Percentiles rank a stretch among this genome's conserved stretches.
Conservation (phyloP, 345 rosid genomes). For the Sisymbrium altissimum region DNA sequence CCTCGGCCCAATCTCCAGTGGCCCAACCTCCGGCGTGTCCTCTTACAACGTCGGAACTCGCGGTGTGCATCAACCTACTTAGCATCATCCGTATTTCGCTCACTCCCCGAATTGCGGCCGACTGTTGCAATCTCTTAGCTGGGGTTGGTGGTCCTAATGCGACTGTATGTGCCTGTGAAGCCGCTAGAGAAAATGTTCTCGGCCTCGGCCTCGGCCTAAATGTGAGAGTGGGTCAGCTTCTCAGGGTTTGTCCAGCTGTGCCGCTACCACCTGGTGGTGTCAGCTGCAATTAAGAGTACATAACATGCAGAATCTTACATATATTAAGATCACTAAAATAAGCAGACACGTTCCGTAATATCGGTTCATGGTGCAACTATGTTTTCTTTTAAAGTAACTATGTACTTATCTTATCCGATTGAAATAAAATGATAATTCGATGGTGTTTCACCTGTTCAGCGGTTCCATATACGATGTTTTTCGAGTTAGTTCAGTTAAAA, state of each 20-base stretch:
- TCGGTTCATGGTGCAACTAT: no score
- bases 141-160: neutral
- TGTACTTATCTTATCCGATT: neutral
- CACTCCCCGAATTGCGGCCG: neutral
- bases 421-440: neutral
- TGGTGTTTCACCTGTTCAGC: neutral
- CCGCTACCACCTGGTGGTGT: neutral
- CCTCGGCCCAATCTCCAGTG: no score
- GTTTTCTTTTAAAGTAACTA: no score
- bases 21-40: slow-evolving; percentile 1
- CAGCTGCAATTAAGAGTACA: neutral
- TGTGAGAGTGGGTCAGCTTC: neutral
- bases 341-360: neutral
- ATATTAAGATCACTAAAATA: neutral
- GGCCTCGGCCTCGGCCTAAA: neutral
- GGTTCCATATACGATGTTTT: no score
- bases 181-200: neutral
- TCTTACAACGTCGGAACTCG: neutral
- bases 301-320: neutral
- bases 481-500: no score
- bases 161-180: neutral
- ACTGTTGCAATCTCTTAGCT: neutral
- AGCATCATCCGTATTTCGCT: neutral
- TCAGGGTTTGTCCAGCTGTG: neutral
- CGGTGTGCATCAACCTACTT: neutral